phyloP scores from a whole-genome alignment of 116 monocot species.

The Posidonia oceanica region DNA sequence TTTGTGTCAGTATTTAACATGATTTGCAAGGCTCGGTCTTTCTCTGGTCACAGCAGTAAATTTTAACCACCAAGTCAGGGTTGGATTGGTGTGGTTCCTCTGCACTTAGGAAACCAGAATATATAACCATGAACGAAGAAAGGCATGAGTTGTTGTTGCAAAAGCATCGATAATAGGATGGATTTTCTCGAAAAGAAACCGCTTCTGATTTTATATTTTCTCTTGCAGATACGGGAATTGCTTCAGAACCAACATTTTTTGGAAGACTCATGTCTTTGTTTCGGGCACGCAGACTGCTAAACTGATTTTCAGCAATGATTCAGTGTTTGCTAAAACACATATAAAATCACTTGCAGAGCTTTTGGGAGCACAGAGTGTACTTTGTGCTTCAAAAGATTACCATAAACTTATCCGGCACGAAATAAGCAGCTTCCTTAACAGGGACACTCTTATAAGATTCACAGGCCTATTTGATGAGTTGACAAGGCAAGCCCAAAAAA shows the following conservation, averaged over 20 bases:
- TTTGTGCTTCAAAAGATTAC: conserved; percentile 41
- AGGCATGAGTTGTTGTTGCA: too few relatives aligned
- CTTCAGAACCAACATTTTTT: conserved; percentile 58
- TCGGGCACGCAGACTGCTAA: conserved; percentile 37
- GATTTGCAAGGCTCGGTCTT: too few relatives aligned
- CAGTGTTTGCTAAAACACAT: conserved; percentile 45
- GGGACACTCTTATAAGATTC: conserved; percentile 22
- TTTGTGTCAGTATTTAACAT: too few relatives aligned
- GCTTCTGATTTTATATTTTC: not conserved
- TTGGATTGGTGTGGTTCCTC: not conserved
- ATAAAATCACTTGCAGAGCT: conserved; percentile 51
- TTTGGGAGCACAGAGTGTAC: conserved; percentile 55
- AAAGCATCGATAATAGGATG: too few relatives aligned
- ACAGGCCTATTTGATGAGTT: conserved; percentile 41
- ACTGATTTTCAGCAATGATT: conserved; percentile 30
- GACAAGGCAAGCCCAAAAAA: conserved; percentile 20
- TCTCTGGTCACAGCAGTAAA: too few relatives aligned
- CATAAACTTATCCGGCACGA: conserved; percentile 35
- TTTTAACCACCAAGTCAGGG: too few relatives aligned
- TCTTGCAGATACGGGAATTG: conserved; percentile 54
- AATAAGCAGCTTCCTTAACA: conserved; percentile 35
- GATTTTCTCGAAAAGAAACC: too few relatives aligned
- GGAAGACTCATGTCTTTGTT: conserved; percentile 52
- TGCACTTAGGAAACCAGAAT: not conserved
- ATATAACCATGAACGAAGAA: not conserved